Evolutionary conservation across 257 asterid genomes (phyloP), one percentile per base, ranked within the genome.

Genomic region (Cinchona pubescens): DNA sequence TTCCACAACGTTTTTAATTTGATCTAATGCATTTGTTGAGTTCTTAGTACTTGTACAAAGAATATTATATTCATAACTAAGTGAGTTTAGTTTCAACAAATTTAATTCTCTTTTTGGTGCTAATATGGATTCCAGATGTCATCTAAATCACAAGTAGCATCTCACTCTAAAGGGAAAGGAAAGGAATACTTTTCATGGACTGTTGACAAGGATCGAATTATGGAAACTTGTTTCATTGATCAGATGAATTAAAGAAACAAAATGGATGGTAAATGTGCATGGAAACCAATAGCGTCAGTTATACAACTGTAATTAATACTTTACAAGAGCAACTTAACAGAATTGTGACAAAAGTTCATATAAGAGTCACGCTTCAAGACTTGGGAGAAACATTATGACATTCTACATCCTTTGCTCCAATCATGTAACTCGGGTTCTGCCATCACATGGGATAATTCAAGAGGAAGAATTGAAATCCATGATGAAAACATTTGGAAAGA

Each of bases 191-290:
- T n/a, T n/a, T n/a, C n/a, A n/a, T n/a, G n/a, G n/a, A n/a, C n/a
- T n/a, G n/a, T n/a, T n/a, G n/a, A n/a, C n/a, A 67, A 40, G 72
- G 72, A 67, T 18, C 27, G 25, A 67, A 12, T 67, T 43, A 8
- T 67, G 29, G 35, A 37, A 21, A 16, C 72, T 23, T 67, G 55
- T n/a, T 67, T 67, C 34, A 67, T 67, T 9, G 55, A 67, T 48
- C 55, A 67, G 12, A 67, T 67, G 71, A 38, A 66, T 35, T 51
- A 45, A 38, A 32, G 51, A 19, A 66, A 66, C 32, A 66, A 9
- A 21, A 15, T 40, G 23, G 72, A 21, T 23, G 25, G 55, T 15
- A 67, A n/a, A 29, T 67, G 72, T 27, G 72, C 37, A 2, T 67
- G 55, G 55, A 67, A 40, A 13, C 40, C 19, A 0, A 42, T 25